phyloP scores from a whole-genome alignment of 306 rosid species.

The Prunus davidiana region DNA sequence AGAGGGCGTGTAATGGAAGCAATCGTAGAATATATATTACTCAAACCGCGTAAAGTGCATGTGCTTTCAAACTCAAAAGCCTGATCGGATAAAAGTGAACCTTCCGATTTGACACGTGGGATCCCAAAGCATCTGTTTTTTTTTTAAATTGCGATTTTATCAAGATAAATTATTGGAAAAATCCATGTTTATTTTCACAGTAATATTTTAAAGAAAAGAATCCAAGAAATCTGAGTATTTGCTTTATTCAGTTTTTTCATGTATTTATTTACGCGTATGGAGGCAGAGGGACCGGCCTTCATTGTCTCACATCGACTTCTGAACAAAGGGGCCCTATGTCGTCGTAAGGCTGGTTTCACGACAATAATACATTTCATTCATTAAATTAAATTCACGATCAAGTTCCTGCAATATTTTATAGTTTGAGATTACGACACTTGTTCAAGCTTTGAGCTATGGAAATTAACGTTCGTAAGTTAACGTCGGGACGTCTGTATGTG shows the following conservation, averaged over 20 bases:
- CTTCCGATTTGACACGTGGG: conserved; percentile 43
- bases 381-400: no score
- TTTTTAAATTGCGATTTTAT: neutral
- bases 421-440: neutral
- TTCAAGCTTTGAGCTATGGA: neutral
- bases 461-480: no score
- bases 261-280: conserved; percentile 19
- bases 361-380: neutral
- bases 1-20: conserved; percentile 51
- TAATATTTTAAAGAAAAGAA: no score
- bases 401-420: no score
- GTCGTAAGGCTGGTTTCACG: conserved; percentile 7
- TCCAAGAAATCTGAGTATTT: neutral
- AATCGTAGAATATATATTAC: conserved; percentile 39
- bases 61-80: conserved; percentile 33
- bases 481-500: no score
- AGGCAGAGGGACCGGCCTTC: neutral
- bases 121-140: neutral
- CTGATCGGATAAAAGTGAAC: conserved; percentile 18
- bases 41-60: conserved; percentile 76
- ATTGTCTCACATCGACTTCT: conserved; percentile 14
- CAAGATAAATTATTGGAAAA: no score
- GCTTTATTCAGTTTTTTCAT: neutral
- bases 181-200: no score
- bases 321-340: conserved; percentile 4